A percentile compares a stretch with the other conserved stretches of the same genome.
These are phyloP conservation scores for Pulveroboletus sp. DNA, from an alignment of 768 basidiomycete species.

Conservation along the genomic window DNA sequence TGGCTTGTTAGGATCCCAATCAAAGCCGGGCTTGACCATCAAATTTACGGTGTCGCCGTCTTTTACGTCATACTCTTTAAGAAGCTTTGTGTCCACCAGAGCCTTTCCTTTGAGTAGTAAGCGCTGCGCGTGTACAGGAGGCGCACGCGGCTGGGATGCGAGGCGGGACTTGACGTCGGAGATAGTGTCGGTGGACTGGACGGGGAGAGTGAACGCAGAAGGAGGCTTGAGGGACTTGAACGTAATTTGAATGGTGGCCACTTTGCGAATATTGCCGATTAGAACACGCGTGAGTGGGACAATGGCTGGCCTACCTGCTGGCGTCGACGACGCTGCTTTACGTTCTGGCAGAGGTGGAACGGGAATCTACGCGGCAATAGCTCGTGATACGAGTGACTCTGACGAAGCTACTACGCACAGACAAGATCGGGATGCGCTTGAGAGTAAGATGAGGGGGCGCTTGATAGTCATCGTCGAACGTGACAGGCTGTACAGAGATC, in stretches of 20 bases:
- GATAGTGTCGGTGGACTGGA: constrained; percentile 82
- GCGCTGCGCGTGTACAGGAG: constrained; percentile 75
- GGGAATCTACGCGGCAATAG: constrained; percentile 41
- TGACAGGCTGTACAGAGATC: constrained; percentile 61
- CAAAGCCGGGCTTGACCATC: constrained; percentile 74
- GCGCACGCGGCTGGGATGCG: constrained; percentile 60
- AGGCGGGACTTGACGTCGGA: constrained; percentile 74
- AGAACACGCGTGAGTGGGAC: constrained; percentile 3
- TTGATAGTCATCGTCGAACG: constrained; percentile 71
- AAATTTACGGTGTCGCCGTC: constrained; percentile 81
- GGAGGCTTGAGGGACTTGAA: constrained; percentile 93
- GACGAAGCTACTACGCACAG: constrained; percentile 38
- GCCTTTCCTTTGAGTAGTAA: constrained; percentile 94
- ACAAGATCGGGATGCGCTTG: constrained; percentile 65
- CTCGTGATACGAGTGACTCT: constrained; percentile 1
- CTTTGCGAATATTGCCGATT: constrained; percentile 12
- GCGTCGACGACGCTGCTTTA: constrained; percentile 33
- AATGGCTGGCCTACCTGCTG: constrained; percentile 25
- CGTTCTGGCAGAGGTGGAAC: constrained; percentile 58
- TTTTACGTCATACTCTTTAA: constrained; percentile 85
- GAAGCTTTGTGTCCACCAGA: constrained; percentile 79
- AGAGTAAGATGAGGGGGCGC: constrained; percentile 62
- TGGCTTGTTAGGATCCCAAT: constrained; percentile 53
- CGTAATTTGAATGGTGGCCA: constrained; percentile 50
- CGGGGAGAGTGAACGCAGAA: constrained; percentile 63